Percentiles rank a stretch among this genome's conserved stretches.
These are phyloP conservation scores for Lentinula lateritia DNA, from an alignment of 768 basidiomycete species.

Conservation along the genomic window DNA sequence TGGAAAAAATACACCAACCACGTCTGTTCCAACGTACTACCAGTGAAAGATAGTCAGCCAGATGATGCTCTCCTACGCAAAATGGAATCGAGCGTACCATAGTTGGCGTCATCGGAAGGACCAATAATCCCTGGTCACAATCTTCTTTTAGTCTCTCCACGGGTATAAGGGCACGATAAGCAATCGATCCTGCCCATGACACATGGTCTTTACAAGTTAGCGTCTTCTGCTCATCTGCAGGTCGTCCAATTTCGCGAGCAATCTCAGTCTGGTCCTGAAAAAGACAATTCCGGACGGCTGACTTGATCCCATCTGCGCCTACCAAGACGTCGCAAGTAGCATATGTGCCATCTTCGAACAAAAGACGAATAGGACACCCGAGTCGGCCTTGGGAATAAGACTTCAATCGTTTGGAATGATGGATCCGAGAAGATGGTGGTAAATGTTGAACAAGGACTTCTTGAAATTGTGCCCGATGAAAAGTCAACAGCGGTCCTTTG, in stretches of 20 bases:
- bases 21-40: conserved; percentile 15
- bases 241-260: background rate
- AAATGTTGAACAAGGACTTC: conserved; percentile 24
- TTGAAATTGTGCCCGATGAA: conserved; percentile 35
- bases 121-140: background rate
- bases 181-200: conserved; percentile 25
- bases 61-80: background rate
- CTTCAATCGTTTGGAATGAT: conserved; percentile 28
- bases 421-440: conserved; percentile 20
- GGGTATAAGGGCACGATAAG: conserved; percentile 29
- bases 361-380: conserved; percentile 19
- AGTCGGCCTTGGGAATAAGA: conserved; percentile 19
- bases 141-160: conserved; percentile 16
- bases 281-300: conserved; percentile 23
- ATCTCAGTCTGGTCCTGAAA: conserved; percentile 13
- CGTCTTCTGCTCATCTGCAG: conserved; percentile 12
- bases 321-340: conserved; percentile 34
- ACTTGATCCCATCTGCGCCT: conserved; percentile 39
- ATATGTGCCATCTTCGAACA: conserved; percentile 31
- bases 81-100: conserved; percentile 2
- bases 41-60: background rate
- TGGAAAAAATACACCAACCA: background rate
- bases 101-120: background rate
- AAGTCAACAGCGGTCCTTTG: conserved; percentile 21
- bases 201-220: conserved; percentile 22